Conservation (phyloP, 2,329 filamentous ascomycete genomes). For the Xenoacremonium recifei region DNA sequence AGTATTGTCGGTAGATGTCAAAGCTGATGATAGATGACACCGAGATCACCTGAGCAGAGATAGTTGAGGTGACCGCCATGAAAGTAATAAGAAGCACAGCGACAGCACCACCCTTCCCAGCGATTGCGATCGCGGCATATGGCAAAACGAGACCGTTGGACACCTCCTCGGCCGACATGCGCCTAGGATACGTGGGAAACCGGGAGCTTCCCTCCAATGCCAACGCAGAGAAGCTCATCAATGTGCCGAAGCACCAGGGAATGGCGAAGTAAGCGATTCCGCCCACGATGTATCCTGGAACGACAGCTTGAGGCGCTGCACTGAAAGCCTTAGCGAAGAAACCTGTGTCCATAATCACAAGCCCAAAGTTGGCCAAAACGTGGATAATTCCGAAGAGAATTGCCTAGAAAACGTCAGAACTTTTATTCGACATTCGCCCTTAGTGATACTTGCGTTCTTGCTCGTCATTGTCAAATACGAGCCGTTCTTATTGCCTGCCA, state of each 20-base stretch:
- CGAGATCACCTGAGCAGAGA: slow-evolving; percentile 1
- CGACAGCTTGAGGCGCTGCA: slow-evolving; percentile 75
- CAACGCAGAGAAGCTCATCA: slow-evolving; percentile 57
- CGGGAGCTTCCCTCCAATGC: slow-evolving; percentile 1
- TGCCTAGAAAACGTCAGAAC: too few relatives aligned
- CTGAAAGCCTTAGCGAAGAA: slow-evolving; percentile 95
- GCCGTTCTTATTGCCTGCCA: slow-evolving; percentile 74
- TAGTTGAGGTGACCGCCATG: slow-evolving; percentile 2
- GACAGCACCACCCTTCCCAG: slow-evolving; percentile 1
- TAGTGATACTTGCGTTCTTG: too few relatives aligned
- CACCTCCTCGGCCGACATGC: slow-evolving; percentile 4
- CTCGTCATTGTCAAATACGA: slow-evolving; percentile 80
- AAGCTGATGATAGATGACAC: slow-evolving; percentile 1
- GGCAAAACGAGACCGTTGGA: slow-evolving; percentile 3
- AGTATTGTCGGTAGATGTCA: slow-evolving; percentile 4
- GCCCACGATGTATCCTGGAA: slow-evolving; percentile 84
- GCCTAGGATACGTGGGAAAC: slow-evolving; percentile 6
- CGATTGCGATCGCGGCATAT: slow-evolving; percentile 1
- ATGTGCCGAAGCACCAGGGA: slow-evolving; percentile 82
- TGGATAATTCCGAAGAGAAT: slow-evolving; percentile 90
- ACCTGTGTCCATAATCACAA: slow-evolving; percentile 80
- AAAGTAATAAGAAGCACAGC: slow-evolving; percentile 4
- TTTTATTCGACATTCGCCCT: too few relatives aligned
- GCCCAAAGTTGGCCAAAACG: slow-evolving; percentile 75
- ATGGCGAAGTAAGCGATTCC: slow-evolving; percentile 89